These are phyloP conservation scores for Microstegium vimineum DNA, from an alignment of 176 grass and related monocot species.

Conservation along the genomic window DNA sequence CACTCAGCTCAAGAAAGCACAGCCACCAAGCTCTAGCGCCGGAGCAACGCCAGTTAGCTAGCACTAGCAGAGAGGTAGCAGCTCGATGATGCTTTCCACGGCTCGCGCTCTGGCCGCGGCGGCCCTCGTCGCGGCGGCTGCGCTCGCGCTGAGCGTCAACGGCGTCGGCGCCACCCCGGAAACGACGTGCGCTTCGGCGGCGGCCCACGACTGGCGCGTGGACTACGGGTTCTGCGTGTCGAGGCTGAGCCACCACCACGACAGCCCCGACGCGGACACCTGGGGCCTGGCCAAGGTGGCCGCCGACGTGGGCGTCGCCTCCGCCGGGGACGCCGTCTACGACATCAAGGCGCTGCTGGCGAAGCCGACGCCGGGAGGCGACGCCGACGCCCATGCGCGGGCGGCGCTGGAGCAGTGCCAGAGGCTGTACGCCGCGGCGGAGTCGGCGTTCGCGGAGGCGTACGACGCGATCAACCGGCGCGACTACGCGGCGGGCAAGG, in stretches of 20 bases:
- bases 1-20: background rate
- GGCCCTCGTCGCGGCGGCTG: background rate
- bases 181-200: slow-evolving; percentile 23
- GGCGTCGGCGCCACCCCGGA: background rate
- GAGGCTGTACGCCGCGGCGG: slow-evolving; percentile 2
- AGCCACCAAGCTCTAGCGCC: background rate
- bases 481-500: slow-evolving; percentile 16
- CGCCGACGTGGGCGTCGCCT: slow-evolving; percentile 14
- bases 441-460: background rate
- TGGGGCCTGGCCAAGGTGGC: slow-evolving; percentile 45
- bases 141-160: background rate
- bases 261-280: slow-evolving; percentile 27
- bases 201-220: background rate
- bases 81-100: background rate
- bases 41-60: background rate
- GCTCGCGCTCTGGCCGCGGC: background rate
- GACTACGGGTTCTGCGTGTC: slow-evolving; percentile 29
- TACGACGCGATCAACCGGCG: slow-evolving; percentile 26
- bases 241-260: slow-evolving; percentile 23
- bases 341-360: background rate
- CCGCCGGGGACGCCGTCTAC: background rate
- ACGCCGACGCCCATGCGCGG: background rate
- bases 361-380: background rate
- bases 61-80: background rate
- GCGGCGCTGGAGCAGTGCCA: background rate